Evolutionary conservation across 345 rosid genomes (phyloP).

Genomic region (Syzygium grande): DNA sequence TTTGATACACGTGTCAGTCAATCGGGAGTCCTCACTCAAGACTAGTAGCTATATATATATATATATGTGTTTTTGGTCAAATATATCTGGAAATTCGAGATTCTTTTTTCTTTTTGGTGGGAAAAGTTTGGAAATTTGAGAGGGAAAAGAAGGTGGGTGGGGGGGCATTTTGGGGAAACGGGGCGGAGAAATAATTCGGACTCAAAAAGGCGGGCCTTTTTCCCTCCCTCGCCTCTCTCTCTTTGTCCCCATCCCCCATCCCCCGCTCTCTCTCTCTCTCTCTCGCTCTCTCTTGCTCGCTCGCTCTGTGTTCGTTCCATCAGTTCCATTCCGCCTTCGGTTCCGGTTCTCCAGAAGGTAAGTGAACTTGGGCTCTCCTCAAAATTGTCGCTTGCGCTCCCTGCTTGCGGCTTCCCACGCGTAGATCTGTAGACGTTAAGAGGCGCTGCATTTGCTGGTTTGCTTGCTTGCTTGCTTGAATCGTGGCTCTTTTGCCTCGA

Average conservation of each 20-base stretch:
- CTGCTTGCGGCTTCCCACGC: background rate
- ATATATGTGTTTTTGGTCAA: background rate
- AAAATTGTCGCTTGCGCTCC: background rate
- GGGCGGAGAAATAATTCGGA: background rate
- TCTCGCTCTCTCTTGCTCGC: background rate
- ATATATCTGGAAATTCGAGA: background rate
- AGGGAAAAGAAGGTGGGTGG: background rate
- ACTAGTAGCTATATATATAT: background rate
- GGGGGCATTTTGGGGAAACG: constrained; percentile 1
- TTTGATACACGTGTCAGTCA: background rate
- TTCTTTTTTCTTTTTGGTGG: background rate
- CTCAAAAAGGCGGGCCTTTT: background rate
- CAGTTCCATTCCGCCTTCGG: background rate
- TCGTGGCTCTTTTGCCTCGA: background rate
- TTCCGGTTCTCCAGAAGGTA: background rate
- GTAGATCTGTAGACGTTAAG: background rate
- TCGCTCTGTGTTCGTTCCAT: background rate
- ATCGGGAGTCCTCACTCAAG: background rate
- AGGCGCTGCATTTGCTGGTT: background rate
- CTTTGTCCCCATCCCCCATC: constrained; percentile 1
- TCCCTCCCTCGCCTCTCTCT: constrained; percentile 9
- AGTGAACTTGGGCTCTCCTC: background rate
- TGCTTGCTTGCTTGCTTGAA: background rate
- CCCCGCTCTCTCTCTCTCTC: background rate
- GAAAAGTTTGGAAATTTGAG: background rate